Evolutionary conservation across 1,284 basidiomycete genomes (phyloP), one percentile per base, ranked within the genome.

Genomic region (Erythrobasidium hasegawianum): DNA sequence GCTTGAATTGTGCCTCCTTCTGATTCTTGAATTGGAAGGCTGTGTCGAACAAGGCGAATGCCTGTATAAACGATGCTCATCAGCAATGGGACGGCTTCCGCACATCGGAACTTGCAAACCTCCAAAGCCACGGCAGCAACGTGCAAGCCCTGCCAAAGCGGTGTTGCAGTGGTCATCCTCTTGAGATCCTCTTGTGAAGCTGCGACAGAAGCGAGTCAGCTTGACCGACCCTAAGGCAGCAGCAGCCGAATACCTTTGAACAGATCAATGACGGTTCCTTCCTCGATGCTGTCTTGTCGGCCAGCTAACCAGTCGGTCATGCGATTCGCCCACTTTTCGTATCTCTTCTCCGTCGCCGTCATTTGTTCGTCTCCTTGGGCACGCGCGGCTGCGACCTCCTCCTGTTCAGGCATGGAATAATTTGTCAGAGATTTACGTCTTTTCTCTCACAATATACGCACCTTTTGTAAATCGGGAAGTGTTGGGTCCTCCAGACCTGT

Each of bases 91-190:
- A n/a, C n/a, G n/a, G n/a, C n/a, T n/a, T n/a, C n/a, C n/a, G n/a
- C n/a, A n/a, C n/a, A n/a, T n/a, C n/a, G n/a, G n/a, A n/a, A n/a
- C n/a, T n/a, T 16, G 33, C 74, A 55, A 64, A 84, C 88, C 80
- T 91, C 89, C 75, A 90, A 88, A 0, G 83, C 82, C 53, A 90
- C 76, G 13, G 83, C 83, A 2, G 85, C 86, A 14, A 87, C 78
- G 71, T 90, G 88, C n/a, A 90, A 79, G 16, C 83, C 73, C 70
- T 86, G 83, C 67, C 80, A 79, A 20, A 79, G 77, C n/a, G 82
- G 77, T 22, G 45, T 64, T 16, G 61, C 20, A 27, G 72, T 69
- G 5, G 72, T 69, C 1, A 67, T 66, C 2, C 61, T 24, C 7
- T 64, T 53, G 43, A 72, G 65, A 5, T 65, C 59, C 10, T 54